Percentiles rank a stretch among this genome's conserved stretches.
Conservation (phyloP, 2,329 filamentous ascomycete species). For the Lasiodiplodia gonubiensis region DNA sequence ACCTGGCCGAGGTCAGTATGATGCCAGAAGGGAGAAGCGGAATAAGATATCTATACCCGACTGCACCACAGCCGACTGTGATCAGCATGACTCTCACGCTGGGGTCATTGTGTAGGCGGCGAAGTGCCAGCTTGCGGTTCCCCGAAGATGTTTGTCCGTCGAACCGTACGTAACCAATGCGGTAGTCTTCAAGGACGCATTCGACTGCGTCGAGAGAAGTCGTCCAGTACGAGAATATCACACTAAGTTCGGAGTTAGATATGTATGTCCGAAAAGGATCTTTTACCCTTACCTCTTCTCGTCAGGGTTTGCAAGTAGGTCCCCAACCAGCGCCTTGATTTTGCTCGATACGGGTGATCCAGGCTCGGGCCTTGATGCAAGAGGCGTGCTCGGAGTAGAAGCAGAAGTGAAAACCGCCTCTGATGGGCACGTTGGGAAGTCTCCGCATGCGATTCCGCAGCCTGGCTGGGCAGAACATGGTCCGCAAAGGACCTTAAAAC, state of each 20-base stretch:
- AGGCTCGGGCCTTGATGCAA: neutral
- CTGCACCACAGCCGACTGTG: constrained; percentile 59
- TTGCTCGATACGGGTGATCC: neutral
- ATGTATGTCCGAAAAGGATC: neutral
- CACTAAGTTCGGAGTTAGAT: constrained; percentile 40
- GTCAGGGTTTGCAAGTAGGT: neutral
- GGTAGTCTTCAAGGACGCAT: constrained; percentile 43
- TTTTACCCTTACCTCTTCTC: neutral
- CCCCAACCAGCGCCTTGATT: neutral
- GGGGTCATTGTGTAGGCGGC: constrained; percentile 44
- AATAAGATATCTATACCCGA: constrained; percentile 48
- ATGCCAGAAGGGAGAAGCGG: neutral
- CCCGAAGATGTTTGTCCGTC: neutral
- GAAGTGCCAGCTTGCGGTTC: neutral
- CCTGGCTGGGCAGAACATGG: neutral
- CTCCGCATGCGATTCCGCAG: neutral
- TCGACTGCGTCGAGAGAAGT: constrained; percentile 56
- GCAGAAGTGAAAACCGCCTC: neutral
- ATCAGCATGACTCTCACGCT: constrained; percentile 53
- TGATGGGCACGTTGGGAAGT: neutral
- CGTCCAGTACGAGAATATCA: constrained; percentile 61
- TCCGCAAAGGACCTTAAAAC: neutral
- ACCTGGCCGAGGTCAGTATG: constrained; percentile 36
- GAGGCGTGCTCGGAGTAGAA: neutral
- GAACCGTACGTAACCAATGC: neutral